Evolutionary conservation across 768 basidiomycete species (phyloP), one percentile per base, ranked within the genome.

Genomic region (Termitomyces sp.): DNA sequence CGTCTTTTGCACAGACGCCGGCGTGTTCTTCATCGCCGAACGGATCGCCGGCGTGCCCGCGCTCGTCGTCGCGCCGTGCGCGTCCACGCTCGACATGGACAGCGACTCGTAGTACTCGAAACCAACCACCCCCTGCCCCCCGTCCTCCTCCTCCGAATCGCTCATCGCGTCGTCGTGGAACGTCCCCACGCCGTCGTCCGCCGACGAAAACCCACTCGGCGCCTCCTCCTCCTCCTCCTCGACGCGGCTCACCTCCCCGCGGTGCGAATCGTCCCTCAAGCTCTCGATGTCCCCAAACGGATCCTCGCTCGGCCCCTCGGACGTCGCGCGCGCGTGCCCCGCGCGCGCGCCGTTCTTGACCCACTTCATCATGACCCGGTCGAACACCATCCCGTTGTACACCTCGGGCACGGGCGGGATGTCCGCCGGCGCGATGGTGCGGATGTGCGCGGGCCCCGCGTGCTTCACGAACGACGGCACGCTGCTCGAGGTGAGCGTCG

Each of bases 261-360:
- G 49, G 51, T 64, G 68, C 24, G 81, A 78, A 56, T 88, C 88
- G 55, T 89, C 88, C 35, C 81, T 76, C 64, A 94, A 68, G 64
- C 92, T 94, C 67, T 96, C 94, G 54, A 98, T 88, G 64, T 94
- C 94, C 33, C 84, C 83, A 71, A 98, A 98, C 8, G 92, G 90
- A 74, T 98, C 95, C 63, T 92, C 91, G 60, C 89, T 90, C 44
- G 80, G 77, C 43, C 80, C 73, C 30, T 73, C 78, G 54, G 74
- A 66, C 59, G 68, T 70, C 63, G 61, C 68, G 60, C 54, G 66
- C 54, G 54, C 67, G 54, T 65, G 63, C 22, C 69, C 67, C 4
- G 68, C 68, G 24, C 70, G 66, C 8, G 76, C 74, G 0, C 79
- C 76, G 28, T 76, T 82, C 73, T 86, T 88, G 55, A 92, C 85